Base-by-base conservation (phyloP, 2,329 filamentous ascomycete species). In the Cytospora piceicola region DNA sequence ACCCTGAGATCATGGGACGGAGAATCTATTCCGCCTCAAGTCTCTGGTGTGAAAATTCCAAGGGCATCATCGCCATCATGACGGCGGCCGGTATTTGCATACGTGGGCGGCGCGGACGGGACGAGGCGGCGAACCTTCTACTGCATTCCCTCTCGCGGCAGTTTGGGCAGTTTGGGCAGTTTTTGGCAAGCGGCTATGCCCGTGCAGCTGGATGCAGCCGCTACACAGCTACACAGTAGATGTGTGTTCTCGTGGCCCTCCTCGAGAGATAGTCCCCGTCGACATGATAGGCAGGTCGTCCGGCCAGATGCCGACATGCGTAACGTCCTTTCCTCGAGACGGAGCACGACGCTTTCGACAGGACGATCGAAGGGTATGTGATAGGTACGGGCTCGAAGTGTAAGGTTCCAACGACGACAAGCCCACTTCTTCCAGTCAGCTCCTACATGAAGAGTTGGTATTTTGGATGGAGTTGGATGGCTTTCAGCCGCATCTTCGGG, bases 171-270 rank as follows among this genome's bases (percentile, higher is more conserved):
- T n/a, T n/a, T n/a, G n/a, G n/a, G n/a, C n/a, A n/a, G n/a, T n/a
- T n/a, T 32, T 57, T 66, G 56, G 7, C 57, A 51, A 34, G 63
- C 63, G 63, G 63, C 63, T 65, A 52, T 55, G 58, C 49, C 61
- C 52, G 61, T 52, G 34, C n/a, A 56, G 42, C 51, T 55, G 53
- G 56, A 34, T 57, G 59, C 51, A 32, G 55, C 60, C 52, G 52
- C 55, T 54, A n/a, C n/a, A n/a, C n/a, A n/a, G n/a, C n/a, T n/a
- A n/a, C n/a, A n/a, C n/a, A n/a, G 53, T 42, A 54, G 60, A 51
- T 22, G 39, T 63, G 53, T 49, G 3, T 46, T 46, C 42, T 46
- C 17, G 42, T 46, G n/a, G 42, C 42, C 8, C 42, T 46, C 42
- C 36, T 39, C 36, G 36, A 20, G n/a, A 4, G 42, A 9, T 15